Percentiles rank a stretch among this genome's conserved stretches.
These are phyloP conservation scores for Zea mays DNA, from an alignment of 176 grass and related monocot species.

Conservation along the genomic window Zm-B73-REFERENCE-NAM-5.0 NC_050097.1:38346001-38346500, in stretches of 20 bases:
- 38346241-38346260: neutral
- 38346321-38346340: neutral
- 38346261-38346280: constrained; percentile 56
- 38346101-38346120: constrained; percentile 71
- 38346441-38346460: constrained; percentile 39
- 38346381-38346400: neutral
- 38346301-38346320: constrained; percentile 92
- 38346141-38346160: constrained; percentile 61
- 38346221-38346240: neutral
- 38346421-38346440: neutral
- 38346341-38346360: neutral
- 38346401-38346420: constrained; percentile 11
- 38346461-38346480: neutral
- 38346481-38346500: neutral
- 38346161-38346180: constrained; percentile 98
- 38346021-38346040: neutral
- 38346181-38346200: constrained; percentile 96
- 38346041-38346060: constrained; percentile 25
- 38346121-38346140: constrained; percentile 65
- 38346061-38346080: constrained; percentile 84
- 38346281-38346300: constrained; percentile 95
- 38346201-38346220: constrained; percentile 35
- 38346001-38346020: too few relatives aligned
- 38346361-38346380: neutral
- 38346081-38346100: constrained; percentile 81